Evolutionary conservation across 1,284 basidiomycete species (phyloP), one percentile per base, ranked within the genome.

Genomic region (Tylopilus sp.): DNA sequence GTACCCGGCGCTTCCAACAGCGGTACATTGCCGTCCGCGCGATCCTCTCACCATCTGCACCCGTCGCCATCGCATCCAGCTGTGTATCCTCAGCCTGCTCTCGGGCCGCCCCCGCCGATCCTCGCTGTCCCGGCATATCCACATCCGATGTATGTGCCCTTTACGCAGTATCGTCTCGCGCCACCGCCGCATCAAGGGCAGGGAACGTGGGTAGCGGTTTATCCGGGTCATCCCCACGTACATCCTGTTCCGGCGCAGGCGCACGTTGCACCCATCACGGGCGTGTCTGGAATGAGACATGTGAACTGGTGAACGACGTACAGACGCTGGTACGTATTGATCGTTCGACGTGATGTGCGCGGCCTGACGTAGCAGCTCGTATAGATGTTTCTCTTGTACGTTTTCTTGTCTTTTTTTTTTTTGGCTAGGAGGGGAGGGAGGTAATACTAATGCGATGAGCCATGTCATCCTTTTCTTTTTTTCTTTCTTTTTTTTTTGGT

Each of bases 381-480:
- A 7, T n/a, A 28, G 45, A 11, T 7, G 10, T 37, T 36, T 29
- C 1, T 23, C 18, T n/a, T 2, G 7, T 40, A 29, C 25, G 2
- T 23, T 51, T 63, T 60, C 56, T 59, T 63, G 53, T 59, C 23
- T 48, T 56, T 48, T 34, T 34, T 18, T 4, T 45, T 44, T 49
- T 61, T 56, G 48, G 43, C 51, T 54, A 40, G 26, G 37, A 41
- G 23, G 36, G n/a, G 28, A n/a, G 13, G 37, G 21, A 30, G 42
- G 49, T 63, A 55, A 61, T 65, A 61, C 53, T 65, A 59, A 56
- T 60, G 47, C 18, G 35, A 50, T 46, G 49, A 41, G 26, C 46
- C 48, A 41, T 34, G 44, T 43, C n/a, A n/a, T n/a, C n/a, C n/a
- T n/a, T n/a, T 21, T 49, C 33, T 52, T 21, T 37, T 40, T 58